Conservation (phyloP, 257 asterid genomes). For the Plantago ovata region DNA sequence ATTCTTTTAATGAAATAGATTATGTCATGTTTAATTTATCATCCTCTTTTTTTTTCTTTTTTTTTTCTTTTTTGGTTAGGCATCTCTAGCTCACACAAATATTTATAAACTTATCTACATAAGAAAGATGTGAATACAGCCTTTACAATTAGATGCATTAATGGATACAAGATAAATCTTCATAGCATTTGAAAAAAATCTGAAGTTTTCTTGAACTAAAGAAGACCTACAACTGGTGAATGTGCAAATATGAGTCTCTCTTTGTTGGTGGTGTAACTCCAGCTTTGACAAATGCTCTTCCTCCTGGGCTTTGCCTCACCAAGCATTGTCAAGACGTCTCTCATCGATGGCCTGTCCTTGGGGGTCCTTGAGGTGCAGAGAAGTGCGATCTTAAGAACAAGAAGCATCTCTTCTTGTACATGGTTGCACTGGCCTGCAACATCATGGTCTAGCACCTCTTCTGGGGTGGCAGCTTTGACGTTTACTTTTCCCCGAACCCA, state of each 20-base stretch:
- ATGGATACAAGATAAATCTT: not conserved
- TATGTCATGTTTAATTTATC: not conserved
- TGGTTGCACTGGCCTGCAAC: constrained; percentile 60
- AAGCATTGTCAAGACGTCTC: constrained; percentile 69
- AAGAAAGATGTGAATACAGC: not conserved
- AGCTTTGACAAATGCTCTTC: constrained; percentile 61
- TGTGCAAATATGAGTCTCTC: constrained; percentile 64
- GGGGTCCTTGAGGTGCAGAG: constrained; percentile 82
- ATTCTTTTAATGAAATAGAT: not conserved
- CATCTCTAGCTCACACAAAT: too few relatives aligned
- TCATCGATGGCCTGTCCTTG: constrained; percentile 77
- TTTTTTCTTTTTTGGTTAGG: not conserved
- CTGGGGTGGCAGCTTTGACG: constrained; percentile 23
- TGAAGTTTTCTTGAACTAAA: constrained; percentile 34
- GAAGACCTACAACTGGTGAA: constrained; percentile 73
- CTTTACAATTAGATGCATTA: constrained; percentile 13
- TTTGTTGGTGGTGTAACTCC: constrained; percentile 62
- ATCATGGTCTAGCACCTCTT: constrained; percentile 48
- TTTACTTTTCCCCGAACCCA: constrained; percentile 53
- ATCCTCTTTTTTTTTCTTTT: not conserved
- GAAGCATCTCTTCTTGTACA: constrained; percentile 77
- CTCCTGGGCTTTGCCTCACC: constrained; percentile 86
- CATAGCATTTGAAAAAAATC: constrained; percentile 23
- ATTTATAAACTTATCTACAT: not conserved
- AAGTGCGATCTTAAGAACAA: constrained; percentile 69